Evolutionary conservation across 106 monocot genomes (phyloP), one percentile per base, ranked within the genome.

Genomic region (Triglochin maritima): DNA sequence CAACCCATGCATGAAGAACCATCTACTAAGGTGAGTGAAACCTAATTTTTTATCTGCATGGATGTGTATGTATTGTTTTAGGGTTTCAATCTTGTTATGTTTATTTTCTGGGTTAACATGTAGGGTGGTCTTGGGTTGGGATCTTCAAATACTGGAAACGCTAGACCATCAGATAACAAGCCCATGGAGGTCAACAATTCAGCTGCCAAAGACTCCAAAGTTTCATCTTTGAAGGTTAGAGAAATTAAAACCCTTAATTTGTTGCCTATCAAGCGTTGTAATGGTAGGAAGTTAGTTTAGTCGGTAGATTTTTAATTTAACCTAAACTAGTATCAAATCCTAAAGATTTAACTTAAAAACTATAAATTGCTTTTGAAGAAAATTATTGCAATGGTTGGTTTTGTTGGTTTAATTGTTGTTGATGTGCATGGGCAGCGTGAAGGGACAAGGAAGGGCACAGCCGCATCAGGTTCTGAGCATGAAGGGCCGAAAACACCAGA

Each of bases 1-100:
- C 86, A 84, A 64, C 89, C 93, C 63, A 94, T 94, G 93, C 86
- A 89, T 80, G 73, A 76, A 49, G 81, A 82, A 9, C 81, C 81
- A 44, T 71, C 86, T 44, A 47, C 84, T 42, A 88, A 93, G 88
- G 92, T 93, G 79, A n/a, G 15, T 42, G 0, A 16, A 60, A 10
- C 70, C 9, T 17, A 9, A 4, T 44, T 55, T 13, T 10, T 49
- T 68, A n/a, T 66, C 0, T 57, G 46, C 5, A 9, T 10, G 7
- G 16, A 13, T 2, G 6, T n/a, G 49, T 71, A 60, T 50, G 5
- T 49, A 15, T 71, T 43, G 41, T 51, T 71, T 49, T 49, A 9
- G 49, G n/a, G 47, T 44, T 13, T 4, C 9, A 29, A 12, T 47
- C 41, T 70, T 6, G 5, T 71, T 61, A 47, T 7, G 57, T 47